phyloP scores from a whole-genome alignment of 1,284 basidiomycete species.

The Leucoagaricus sp. region DNA sequence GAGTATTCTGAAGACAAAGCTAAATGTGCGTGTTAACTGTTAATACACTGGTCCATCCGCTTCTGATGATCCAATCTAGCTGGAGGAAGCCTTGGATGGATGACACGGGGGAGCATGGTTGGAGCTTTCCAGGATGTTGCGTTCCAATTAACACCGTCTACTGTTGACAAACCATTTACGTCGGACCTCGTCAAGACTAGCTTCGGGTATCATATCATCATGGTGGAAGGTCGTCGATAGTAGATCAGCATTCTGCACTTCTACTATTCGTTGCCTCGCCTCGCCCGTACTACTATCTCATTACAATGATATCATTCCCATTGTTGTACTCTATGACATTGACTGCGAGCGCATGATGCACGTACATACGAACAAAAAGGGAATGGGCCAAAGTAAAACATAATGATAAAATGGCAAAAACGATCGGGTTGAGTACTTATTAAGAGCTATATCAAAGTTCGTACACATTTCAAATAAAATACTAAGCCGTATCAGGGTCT shows the following conservation, averaged over 20 bases:
- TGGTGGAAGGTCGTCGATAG: conserved; percentile 81
- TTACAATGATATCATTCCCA: not conserved
- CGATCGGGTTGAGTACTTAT: not conserved
- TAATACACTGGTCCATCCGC: not conserved
- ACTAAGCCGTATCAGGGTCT: too few species aligned
- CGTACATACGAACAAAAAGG: not conserved
- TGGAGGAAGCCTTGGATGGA: conserved; percentile 84
- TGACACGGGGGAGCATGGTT: conserved; percentile 81
- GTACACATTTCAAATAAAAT: too few species aligned
- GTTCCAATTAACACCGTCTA: conserved; percentile 75
- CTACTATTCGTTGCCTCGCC: too few species aligned
- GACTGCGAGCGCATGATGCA: not conserved
- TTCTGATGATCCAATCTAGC: conserved; percentile 39
- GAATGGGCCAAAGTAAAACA: not conserved
- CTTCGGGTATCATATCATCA: conserved; percentile 87
- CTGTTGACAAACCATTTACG: conserved; percentile 71
- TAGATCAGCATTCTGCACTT: not conserved
- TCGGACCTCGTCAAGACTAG: conserved; percentile 78
- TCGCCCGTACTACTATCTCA: not conserved
- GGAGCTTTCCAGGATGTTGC: conserved; percentile 84
- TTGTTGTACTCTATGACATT: not conserved
- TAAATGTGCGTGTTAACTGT: conserved; percentile 51
- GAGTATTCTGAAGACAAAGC: conserved; percentile 90
- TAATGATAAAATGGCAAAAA: not conserved
- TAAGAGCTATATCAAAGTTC: too few species aligned